A percentile compares a stretch with the other conserved stretches of the same genome.
These are phyloP conservation scores for Saturnispora sanitii DNA, from an alignment of 805 yeast species.

Conservation along the genomic window DNA sequence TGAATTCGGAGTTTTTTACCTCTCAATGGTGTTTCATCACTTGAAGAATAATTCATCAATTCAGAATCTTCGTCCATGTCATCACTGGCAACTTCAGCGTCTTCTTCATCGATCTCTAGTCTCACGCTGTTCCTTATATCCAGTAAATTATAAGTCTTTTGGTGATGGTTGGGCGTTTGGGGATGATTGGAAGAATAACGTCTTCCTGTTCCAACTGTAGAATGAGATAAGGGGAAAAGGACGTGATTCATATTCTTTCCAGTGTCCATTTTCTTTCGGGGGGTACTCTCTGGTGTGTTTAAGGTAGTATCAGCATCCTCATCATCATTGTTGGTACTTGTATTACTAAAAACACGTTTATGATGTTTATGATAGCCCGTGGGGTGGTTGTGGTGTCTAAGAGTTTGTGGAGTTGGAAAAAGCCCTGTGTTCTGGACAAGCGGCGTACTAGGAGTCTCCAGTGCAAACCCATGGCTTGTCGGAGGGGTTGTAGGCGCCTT, in stretches of 20 bases:
- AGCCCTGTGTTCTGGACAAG: not conserved
- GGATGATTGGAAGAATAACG: conserved; percentile 5
- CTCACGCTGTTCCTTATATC: conserved; percentile 17
- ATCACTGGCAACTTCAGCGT: no score
- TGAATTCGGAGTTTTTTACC: not conserved
- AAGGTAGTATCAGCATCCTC: not conserved
- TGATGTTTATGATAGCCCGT: not conserved
- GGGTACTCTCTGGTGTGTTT: conserved; percentile 14
- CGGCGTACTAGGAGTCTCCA: conserved; percentile 12
- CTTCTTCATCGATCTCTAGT: conserved; percentile 20
- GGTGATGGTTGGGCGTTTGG: no score
- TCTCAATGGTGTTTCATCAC: not conserved
- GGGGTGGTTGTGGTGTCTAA: not conserved
- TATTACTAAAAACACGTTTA: not conserved
- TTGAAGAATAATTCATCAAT: conserved; percentile 9
- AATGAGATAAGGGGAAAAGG: conserved; percentile 23
- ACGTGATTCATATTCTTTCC: conserved; percentile 2
- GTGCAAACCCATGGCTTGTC: conserved; percentile 2
- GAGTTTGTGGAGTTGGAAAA: conserved; percentile 12
- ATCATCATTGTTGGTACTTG: not conserved
- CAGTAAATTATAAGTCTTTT: conserved; percentile 6
- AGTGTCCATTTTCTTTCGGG: conserved; percentile 9
- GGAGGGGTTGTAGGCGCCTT: conserved; percentile 9
- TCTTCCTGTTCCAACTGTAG: conserved; percentile 26
- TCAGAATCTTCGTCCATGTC: conserved; percentile 6